Percentiles rank a stretch among this genome's conserved stretches.
These are phyloP conservation scores for Silybum marianum DNA, from an alignment of 129 eudicot genomes.

Conservation along the genomic window DNA sequence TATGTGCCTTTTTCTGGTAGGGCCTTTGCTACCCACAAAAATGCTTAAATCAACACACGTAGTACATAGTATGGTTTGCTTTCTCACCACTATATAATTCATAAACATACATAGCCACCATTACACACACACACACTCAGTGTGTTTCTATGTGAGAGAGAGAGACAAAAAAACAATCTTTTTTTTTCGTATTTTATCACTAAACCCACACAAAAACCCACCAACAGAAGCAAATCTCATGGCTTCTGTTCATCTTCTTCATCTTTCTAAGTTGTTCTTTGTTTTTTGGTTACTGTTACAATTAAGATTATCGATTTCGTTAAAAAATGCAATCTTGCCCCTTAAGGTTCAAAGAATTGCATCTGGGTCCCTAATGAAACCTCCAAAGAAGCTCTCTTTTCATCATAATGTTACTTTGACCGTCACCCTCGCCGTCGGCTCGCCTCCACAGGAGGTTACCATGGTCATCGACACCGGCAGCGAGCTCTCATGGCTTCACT, in stretches of 20 bases:
- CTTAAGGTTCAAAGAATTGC: conserved; percentile 52
- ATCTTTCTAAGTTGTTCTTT: conserved; percentile 12
- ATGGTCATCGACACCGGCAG: conserved; percentile 92
- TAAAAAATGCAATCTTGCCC: conserved; percentile 46
- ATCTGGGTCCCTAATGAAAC: conserved; percentile 32
- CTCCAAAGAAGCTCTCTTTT: conserved; percentile 66
- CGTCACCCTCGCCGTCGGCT: conserved; percentile 67
- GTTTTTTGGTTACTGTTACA: conserved; percentile 26
- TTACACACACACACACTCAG: conserved; percentile 20
- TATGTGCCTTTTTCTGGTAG: conserved; percentile 35
- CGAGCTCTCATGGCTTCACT: conserved; percentile 76
- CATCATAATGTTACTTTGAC: conserved; percentile 76
- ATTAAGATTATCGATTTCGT: conserved; percentile 21
- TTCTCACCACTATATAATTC: conserved; percentile 31
- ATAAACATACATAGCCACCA: conserved; percentile 28
- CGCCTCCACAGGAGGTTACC: conserved; percentile 77
- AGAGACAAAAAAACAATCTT: conserved; percentile 3
- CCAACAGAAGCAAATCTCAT: conserved; percentile 24
- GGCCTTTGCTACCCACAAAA: conserved; percentile 35
- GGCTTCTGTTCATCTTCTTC: conserved; percentile 36
- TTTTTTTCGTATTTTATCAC: conserved; percentile 4
- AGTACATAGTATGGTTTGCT: conserved; percentile 39
- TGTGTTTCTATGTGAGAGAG: conserved; percentile 29
- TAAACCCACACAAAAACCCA: conserved; percentile 41
- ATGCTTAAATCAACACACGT: conserved; percentile 34